Percentiles rank a stretch among this genome's conserved stretches.
phyloP scores from a whole-genome alignment of 345 rosid genomes.

The Eucalyptus dawsonii region DNA sequence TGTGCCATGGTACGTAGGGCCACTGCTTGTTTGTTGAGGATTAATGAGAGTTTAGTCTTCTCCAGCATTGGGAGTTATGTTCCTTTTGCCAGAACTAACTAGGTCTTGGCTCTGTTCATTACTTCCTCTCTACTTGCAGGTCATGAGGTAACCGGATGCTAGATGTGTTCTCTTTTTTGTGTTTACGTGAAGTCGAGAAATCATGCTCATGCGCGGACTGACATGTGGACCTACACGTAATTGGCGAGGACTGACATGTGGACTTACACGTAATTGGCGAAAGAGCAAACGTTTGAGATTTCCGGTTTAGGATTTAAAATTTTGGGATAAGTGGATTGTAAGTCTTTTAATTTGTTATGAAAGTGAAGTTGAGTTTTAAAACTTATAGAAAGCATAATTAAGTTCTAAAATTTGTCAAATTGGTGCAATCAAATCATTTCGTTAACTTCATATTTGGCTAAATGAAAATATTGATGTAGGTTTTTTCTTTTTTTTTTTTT shows the following conservation, averaged over 20 bases:
- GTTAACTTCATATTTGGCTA: no score
- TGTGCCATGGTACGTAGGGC: not conserved
- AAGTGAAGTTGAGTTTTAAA: no score
- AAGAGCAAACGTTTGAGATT: not conserved
- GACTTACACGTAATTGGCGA: not conserved
- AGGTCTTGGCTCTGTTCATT: not conserved
- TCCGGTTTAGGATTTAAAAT: not conserved
- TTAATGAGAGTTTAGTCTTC: not conserved
- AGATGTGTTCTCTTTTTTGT: not conserved
- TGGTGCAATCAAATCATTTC: fast-evolving
- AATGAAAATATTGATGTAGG: no score
- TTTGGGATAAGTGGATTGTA: not conserved
- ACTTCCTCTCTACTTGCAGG: not conserved
- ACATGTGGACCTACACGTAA: not conserved
- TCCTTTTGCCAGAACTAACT: not conserved
- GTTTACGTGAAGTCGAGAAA: not conserved
- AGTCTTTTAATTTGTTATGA: no score
- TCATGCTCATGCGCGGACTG: not conserved
- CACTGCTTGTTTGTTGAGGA: not conserved
- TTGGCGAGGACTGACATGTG: not conserved
- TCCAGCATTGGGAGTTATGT: not conserved
- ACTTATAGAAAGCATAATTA: fast-evolving
- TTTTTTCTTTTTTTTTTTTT: fast-evolving
- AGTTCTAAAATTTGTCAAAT: fast-evolving
- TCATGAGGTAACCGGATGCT: not conserved